phyloP scores from a whole-genome alignment of 2,329 filamentous ascomycete species.

The Chrysoporthe cubensis region DNA sequence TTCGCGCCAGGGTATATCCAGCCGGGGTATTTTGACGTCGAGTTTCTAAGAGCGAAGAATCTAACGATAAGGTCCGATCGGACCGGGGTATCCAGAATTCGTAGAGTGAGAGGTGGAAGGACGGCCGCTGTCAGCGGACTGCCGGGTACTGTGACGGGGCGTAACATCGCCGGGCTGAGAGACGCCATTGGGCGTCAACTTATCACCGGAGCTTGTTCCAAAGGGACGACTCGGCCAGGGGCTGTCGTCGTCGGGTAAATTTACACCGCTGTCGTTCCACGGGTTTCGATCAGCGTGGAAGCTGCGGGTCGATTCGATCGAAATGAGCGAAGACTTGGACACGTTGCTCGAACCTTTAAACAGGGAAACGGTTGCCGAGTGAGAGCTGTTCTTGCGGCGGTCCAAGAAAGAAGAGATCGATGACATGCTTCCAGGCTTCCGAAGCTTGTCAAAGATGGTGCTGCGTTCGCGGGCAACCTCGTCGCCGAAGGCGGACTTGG shows the following conservation, averaged over 20 bases:
- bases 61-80: constrained; percentile 90
- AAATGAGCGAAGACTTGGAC: constrained; percentile 94
- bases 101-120: constrained; percentile 95
- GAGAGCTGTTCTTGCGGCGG: constrained; percentile 90
- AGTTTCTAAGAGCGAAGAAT: constrained; percentile 49
- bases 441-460: constrained; percentile 86
- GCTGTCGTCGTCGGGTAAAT: constrained; percentile 85
- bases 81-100: constrained; percentile 93
- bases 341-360: constrained; percentile 92
- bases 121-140: constrained; percentile 88
- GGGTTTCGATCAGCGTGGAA: constrained; percentile 90
- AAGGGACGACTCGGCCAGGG: constrained; percentile 66
- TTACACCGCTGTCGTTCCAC: constrained; percentile 97
- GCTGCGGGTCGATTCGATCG: constrained; percentile 92
- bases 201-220: constrained; percentile 67
- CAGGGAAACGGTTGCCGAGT: constrained; percentile 78
- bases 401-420: constrained; percentile 96
- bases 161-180: constrained; percentile 80
- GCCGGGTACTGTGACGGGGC: constrained; percentile 80
- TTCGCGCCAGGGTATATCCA: constrained; percentile 69
- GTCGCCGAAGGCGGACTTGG: constrained; percentile 81
- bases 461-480: constrained; percentile 79
- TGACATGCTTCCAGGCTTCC: constrained; percentile 92
- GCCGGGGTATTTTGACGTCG: constrained; percentile 57
- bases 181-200: constrained; percentile 59